phyloP scores from a whole-genome alignment of 305 asterid species.

The Fraxinus velutina region DNA sequence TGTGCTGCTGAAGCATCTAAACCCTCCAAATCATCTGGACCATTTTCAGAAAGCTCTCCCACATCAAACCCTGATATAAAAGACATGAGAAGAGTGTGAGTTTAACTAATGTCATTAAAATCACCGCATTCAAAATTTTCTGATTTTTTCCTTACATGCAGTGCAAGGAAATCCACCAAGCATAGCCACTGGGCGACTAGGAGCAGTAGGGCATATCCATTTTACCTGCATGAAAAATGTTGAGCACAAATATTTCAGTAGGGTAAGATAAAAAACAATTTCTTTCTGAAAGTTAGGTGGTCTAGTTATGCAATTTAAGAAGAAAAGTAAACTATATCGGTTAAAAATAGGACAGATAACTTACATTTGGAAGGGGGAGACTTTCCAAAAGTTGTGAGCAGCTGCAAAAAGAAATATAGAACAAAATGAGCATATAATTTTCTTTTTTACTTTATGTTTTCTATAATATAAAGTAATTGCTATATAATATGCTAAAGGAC shows the following conservation, averaged over 20 bases:
- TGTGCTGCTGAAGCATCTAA: conserved; percentile 90
- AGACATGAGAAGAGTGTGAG: conserved; percentile 7
- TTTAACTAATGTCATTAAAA: conserved; percentile 25
- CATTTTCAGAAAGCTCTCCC: conserved; percentile 89
- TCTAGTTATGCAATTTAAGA: neutral
- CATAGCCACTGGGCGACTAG: conserved; percentile 84
- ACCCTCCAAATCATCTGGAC: conserved; percentile 86
- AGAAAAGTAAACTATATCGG: neutral
- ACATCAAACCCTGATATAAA: conserved; percentile 72
- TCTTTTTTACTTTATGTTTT: neutral
- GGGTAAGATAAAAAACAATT: neutral
- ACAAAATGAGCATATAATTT: conserved; percentile 30
- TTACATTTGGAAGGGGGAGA: conserved; percentile 90
- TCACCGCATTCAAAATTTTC: neutral
- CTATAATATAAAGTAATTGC: conserved; percentile 12
- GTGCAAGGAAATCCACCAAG: conserved; percentile 95
- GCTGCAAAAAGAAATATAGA: conserved; percentile 46
- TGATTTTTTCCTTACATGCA: conserved; percentile 62
- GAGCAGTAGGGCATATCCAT: conserved; percentile 99
- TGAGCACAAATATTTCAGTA: conserved; percentile 3
- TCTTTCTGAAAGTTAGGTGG: neutral
- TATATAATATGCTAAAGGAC: conserved; percentile 1
- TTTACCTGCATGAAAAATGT: conserved; percentile 61
- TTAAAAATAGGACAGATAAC: conserved; percentile 12
- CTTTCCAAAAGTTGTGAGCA: conserved; percentile 95